Evolutionary conservation across 2,329 filamentous ascomycete species (phyloP).

Genomic region (Endothia cerciana): DNA sequence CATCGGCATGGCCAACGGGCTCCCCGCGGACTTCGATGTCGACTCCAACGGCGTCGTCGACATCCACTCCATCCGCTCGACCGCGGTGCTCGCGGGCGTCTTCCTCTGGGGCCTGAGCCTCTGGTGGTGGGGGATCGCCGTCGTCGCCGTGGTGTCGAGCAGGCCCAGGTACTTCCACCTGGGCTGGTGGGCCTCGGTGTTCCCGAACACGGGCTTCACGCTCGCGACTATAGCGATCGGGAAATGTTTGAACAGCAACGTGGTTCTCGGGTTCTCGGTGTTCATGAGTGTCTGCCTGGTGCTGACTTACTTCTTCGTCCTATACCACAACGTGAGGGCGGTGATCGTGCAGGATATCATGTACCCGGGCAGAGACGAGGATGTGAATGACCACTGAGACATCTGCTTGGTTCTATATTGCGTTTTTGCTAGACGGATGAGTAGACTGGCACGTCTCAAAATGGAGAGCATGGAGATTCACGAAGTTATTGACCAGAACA

Average conservation of each 20-base stretch:
- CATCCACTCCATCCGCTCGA: slow-evolving; percentile 47
- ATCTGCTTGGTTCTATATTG: neutral
- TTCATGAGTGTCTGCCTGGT: slow-evolving; percentile 54
- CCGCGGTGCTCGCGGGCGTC: slow-evolving; percentile 49
- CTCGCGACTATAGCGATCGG: slow-evolving; percentile 60
- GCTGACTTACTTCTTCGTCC: slow-evolving; percentile 47
- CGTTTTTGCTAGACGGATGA: neutral
- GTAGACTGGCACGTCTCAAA: neutral
- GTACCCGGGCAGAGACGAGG: slow-evolving; percentile 59
- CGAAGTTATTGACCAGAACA: too few species aligned
- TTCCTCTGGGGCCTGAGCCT: slow-evolving; percentile 42
- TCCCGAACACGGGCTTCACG: slow-evolving; percentile 64
- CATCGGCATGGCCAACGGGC: slow-evolving; percentile 66
- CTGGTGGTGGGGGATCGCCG: slow-evolving; percentile 56
- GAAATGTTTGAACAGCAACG: slow-evolving; percentile 49
- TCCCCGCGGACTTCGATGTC: slow-evolving; percentile 52
- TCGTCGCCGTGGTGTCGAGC: slow-evolving; percentile 49
- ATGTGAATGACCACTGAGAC: slow-evolving; percentile 50
- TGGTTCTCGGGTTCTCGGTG: slow-evolving; percentile 52
- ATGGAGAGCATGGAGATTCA: neutral
- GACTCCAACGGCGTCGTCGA: slow-evolving; percentile 49
- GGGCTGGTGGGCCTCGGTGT: slow-evolving; percentile 68
- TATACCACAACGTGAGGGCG: slow-evolving; percentile 50
- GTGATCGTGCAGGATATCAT: slow-evolving; percentile 58
- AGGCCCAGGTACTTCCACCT: slow-evolving; percentile 59